Percentiles rank a stretch among this genome's conserved stretches.
phyloP scores from a whole-genome alignment of 441 rosid genomes.

The Aquilaria agallochum region DNA sequence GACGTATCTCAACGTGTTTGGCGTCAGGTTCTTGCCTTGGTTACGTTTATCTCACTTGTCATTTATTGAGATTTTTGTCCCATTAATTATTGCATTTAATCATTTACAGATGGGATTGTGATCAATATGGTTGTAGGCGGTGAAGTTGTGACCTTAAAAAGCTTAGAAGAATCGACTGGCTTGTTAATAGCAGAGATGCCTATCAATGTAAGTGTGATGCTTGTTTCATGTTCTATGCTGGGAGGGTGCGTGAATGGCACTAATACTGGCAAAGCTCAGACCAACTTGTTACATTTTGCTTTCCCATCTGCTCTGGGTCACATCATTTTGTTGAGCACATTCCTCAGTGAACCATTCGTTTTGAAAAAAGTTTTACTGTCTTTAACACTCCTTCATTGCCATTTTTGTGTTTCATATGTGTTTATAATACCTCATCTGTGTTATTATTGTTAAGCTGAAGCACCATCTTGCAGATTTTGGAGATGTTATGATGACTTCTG shows the following conservation, averaged over 20 bases:
- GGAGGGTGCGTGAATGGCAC: not conserved
- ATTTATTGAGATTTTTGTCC: conserved; percentile 4
- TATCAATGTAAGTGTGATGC: conserved; percentile 49
- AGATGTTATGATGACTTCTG: conserved; percentile 50
- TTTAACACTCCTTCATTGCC: no score
- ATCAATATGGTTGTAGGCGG: conserved; percentile 95
- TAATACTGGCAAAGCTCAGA: not conserved
- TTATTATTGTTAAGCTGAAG: conserved; percentile 7
- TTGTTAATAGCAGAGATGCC: conserved; percentile 89
- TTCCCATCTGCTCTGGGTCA: not conserved
- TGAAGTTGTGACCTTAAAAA: conserved; percentile 75
- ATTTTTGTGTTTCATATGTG: not conserved
- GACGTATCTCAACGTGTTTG: conserved; percentile 75
- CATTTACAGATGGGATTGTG: conserved; percentile 72
- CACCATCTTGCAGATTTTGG: conserved; percentile 60
- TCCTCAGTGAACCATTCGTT: not conserved
- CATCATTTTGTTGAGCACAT: conserved; percentile 6
- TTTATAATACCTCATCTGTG: not conserved
- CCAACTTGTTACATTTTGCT: conserved; percentile 2
- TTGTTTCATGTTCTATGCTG: conserved; percentile 1
- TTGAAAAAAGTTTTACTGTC: not conserved
- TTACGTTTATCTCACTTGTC: not conserved
- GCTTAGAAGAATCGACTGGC: conserved; percentile 68
- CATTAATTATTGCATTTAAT: conserved; percentile 3
- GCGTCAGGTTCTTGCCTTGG: conserved; percentile 61